Evolutionary conservation across 2,329 filamentous ascomycete genomes (phyloP), one percentile per base, ranked within the genome.

Genomic region (Pleurostoma richardsiae): DNA sequence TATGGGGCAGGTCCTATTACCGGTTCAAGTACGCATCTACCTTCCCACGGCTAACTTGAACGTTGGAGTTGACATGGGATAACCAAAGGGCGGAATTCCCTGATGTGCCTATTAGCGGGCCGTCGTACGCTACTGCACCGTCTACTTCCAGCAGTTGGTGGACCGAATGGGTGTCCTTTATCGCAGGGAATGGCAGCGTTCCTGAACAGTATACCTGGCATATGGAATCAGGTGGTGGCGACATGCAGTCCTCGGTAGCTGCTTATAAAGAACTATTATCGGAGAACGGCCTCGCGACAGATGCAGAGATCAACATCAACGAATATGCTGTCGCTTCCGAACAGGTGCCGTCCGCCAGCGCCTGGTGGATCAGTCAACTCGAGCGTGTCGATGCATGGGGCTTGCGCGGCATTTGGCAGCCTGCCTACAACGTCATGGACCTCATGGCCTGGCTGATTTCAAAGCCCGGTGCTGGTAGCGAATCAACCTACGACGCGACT

Each of bases 161-260:
- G 69, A 62, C 59, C 4, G 54, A 56, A 29, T 71, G 66, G 64
- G 29, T 65, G 2, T 47, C 52, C 2, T 58, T 60, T 39, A 56
- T 73, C 27, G 56, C 58, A 4, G 49, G 48, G 11, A 69, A 73
- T 48, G 50, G 61, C 4, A 63, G 58, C 11, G 55, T 70, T 29
- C 72, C 72, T 0, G 68, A 74, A 30, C 66, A 70, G 47, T 74
- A 70, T 49, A 55, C 65, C 19, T 74, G 65, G 61, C 73, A 76
- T 48, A 56, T 50, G 43, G 66, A 71, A 51, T 60, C 61, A 3
- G 19, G 19, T 19, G 19, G 19, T 19, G 19, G 19, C 19, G 19
- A 19, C 19, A 19, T 19, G 19, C 19, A 19, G 19, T 19, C 19
- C 19, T 19, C 19, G 19, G 19, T 19, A 19, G 19, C 19, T 19